Evolutionary conservation across 1,284 basidiomycete species (phyloP).

Genomic region (Schizopora paradoxa): DNA sequence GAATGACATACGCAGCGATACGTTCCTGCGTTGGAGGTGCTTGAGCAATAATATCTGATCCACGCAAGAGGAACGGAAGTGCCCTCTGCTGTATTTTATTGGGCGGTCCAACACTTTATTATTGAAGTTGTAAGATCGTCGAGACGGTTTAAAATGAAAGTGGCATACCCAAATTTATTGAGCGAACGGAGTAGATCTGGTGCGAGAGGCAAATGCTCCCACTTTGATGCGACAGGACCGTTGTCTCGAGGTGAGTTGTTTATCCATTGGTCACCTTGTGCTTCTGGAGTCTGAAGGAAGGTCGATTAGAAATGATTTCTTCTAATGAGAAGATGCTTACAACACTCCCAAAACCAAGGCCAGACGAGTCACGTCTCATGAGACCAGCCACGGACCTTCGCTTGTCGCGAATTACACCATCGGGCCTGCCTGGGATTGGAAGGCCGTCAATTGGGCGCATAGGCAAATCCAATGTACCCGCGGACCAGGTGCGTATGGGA

Average conservation of each 20-base stretch:
- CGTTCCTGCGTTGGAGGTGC: constrained; percentile 97
- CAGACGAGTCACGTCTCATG: constrained; percentile 68
- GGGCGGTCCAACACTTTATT: constrained; percentile 82
- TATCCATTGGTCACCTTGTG: constrained; percentile 47
- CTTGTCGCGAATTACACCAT: constrained; percentile 49
- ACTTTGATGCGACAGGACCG: constrained; percentile 89
- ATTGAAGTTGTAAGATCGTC: constrained; percentile 17
- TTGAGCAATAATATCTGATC: constrained; percentile 96
- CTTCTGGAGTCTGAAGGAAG: constrained; percentile 41
- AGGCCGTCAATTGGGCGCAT: constrained; percentile 47
- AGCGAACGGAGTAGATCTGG: constrained; percentile 86
- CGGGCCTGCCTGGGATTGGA: constrained; percentile 23
- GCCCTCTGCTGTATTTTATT: constrained; percentile 99
- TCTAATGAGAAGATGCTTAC: constrained; percentile 40
- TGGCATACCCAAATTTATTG: constrained; percentile 84
- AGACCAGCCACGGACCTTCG: constrained; percentile 67
- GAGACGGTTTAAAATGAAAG: constrained; percentile 16
- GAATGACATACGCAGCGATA: constrained; percentile 95
- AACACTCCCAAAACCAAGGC: no score
- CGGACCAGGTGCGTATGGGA: constrained; percentile 76
- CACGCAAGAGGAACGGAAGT: constrained; percentile 88
- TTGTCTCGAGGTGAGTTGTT: constrained; percentile 54
- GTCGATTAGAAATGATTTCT: constrained; percentile 11
- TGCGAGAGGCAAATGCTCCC: constrained; percentile 88
- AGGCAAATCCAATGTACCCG: constrained; percentile 68